Evolutionary conservation across 768 basidiomycete genomes (phyloP), one percentile per base, ranked within the genome.

Genomic region (Boletus pseudo-olivaceus): DNA sequence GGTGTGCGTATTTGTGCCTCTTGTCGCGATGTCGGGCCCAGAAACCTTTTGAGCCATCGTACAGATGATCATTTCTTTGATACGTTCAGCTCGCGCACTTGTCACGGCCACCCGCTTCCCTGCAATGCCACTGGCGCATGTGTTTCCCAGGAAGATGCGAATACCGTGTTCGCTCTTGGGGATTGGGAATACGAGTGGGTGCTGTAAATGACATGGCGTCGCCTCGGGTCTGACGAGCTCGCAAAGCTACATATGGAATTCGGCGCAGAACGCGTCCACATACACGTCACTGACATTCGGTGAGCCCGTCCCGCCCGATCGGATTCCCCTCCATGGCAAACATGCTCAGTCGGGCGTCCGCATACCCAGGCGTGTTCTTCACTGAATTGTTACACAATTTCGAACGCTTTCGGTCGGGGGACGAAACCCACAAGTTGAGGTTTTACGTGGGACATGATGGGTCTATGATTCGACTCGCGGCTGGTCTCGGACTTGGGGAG

Each of bases 131-230:
- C 64, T 4, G 74, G 76, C 4, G 62, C 61, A 0, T 80, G 78
- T 54, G 71, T 81, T 26, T 68, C 73, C 2, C 67, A 70, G 23
- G 69, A 67, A 27, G 78, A 80, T 45, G 81, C 82, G 11, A 60
- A 78, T 52, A 75, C 73, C 0, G 81, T 83, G 3, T 84, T 77
- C 58, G 74, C 79, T 19, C 72, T 82, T 5, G 82, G 82, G 0
- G 80, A 81, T 54, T 84, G 81, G 80, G 82, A 84, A 63, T 83
- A 84, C 55, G 79, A 72, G 53, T 85, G 69, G 66, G 55, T 53
- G 5, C 19, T 30, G 6, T 14, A 7, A 4, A 34, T 14, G 29
- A 27, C 33, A 33, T 38, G 46, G 51, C 27, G 15, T 46, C 35
- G 8, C 26, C 5, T n/a, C 3, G 6, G 0, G 4, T 42, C 42